phyloP scores from a whole-genome alignment of 495 filamentous ascomycete genomes.

The Massariosphaeria phaeospora region DNA sequence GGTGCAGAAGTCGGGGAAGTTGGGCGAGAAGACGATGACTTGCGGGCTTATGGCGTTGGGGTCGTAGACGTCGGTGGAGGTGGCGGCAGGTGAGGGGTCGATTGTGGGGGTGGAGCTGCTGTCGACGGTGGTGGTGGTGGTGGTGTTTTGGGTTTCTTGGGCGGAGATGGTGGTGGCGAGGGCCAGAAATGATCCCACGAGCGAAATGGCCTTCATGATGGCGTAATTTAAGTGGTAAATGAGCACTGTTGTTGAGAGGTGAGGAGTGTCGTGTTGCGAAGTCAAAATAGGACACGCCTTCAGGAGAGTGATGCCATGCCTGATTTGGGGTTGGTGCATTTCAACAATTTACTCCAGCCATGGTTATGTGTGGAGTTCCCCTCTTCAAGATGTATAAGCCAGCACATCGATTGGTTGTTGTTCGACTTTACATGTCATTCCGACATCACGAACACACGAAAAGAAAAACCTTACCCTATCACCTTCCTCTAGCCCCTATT shows the following conservation, averaged over 20 bases:
- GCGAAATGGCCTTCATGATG: neutral
- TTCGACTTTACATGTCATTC: neutral
- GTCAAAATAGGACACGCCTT: neutral
- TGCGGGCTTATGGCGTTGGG: neutral
- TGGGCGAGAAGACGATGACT: neutral
- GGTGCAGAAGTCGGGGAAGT: neutral
- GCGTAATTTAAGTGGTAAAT: neutral
- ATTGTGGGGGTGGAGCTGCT: neutral
- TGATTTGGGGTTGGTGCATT: neutral
- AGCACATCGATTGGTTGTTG: neutral
- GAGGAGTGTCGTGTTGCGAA: neutral
- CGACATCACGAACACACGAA: neutral
- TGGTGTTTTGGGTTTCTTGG: neutral
- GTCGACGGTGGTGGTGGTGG: neutral
- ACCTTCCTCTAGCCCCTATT: neutral
- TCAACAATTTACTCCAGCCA: no score
- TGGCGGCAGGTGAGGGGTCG: neutral
- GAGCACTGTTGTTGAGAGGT: neutral
- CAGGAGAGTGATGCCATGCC: neutral
- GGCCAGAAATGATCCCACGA: neutral
- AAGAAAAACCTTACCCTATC: neutral
- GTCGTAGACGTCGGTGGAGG: neutral
- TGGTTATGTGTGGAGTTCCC: neutral
- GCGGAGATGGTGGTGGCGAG: neutral
- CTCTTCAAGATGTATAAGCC: neutral